Percentiles rank a stretch among this genome's conserved stretches.
Conservation (phyloP, 345 rosid genomes). For the Arabidopsis arenosa region DNA sequence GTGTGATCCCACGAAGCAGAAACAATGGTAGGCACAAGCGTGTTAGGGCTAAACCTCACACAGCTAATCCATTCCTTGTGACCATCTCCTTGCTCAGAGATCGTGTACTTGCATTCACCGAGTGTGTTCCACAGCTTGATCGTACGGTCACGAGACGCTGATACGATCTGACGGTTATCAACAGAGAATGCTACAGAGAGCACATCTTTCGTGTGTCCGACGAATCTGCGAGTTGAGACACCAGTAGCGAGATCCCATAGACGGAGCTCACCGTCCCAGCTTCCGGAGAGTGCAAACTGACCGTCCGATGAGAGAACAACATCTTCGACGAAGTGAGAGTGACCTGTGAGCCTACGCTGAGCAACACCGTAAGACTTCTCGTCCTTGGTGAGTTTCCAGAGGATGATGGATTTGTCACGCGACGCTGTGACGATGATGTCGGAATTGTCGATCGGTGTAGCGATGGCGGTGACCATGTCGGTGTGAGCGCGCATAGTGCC, state of each 20-base stretch:
- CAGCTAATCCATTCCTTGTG: constrained; percentile 95
- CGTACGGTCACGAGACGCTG: constrained; percentile 90
- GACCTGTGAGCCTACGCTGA: constrained; percentile 93
- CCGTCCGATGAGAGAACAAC: constrained; percentile 96
- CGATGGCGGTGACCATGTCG: constrained; percentile 94
- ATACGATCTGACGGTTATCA: constrained; percentile 96
- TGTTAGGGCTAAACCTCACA: constrained; percentile 89
- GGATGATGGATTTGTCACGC: constrained; percentile 94
- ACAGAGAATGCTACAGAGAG: constrained; percentile 93
- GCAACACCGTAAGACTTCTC: constrained; percentile 81
- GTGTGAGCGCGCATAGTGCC: constrained; percentile 97
- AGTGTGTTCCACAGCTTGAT: constrained; percentile 96
- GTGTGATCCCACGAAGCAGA: constrained; percentile 86
- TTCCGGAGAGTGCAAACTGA: constrained; percentile 93
- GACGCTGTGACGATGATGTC: constrained; percentile 92
- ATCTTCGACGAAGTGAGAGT: constrained; percentile 91
- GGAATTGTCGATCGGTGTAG: constrained; percentile 86
- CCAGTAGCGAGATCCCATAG: constrained; percentile 90
- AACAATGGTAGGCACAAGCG: constrained; percentile 78
- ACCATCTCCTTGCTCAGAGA: constrained; percentile 67
- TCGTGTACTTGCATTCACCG: constrained; percentile 97
- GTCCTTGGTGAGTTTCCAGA: constrained; percentile 89
- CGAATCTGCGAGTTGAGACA: constrained; percentile 73
- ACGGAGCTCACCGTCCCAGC: constrained; percentile 99
- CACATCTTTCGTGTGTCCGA: constrained; percentile 94